Percentiles rank a stretch among this genome's conserved stretches.
Conservation (phyloP, 2,329 filamentous ascomycete species). For the Sporothrix mexicana region DNA sequence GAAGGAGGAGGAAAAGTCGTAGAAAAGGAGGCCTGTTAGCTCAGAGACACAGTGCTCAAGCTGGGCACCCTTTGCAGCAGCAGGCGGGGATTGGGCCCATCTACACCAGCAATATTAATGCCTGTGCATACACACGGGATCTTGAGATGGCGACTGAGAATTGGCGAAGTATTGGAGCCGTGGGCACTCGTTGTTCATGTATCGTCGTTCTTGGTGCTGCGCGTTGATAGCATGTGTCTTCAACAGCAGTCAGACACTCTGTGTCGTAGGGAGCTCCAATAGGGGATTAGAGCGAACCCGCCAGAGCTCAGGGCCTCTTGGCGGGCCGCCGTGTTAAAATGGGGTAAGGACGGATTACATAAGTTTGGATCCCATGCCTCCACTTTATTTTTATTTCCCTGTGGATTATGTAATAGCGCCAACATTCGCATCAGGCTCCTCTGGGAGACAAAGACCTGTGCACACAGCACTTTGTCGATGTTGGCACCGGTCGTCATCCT, state of each 20-base stretch:
- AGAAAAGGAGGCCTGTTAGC: constrained; percentile 6
- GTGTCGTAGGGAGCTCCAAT: constrained; percentile 26
- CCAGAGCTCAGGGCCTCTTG: constrained; percentile 23
- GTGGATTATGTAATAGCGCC: constrained; percentile 15
- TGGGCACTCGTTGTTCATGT: background rate
- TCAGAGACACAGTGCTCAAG: constrained; percentile 17
- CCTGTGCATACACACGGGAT: background rate
- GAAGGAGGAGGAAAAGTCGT: background rate
- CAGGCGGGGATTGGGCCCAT: constrained; percentile 5
- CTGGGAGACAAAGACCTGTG: background rate
- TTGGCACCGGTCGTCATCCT: constrained; percentile 21
- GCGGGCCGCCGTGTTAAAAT: background rate
- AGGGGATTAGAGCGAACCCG: constrained; percentile 21
- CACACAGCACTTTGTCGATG: background rate
- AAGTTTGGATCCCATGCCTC: background rate
- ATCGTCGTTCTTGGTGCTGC: background rate
- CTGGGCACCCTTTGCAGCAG: constrained; percentile 3
- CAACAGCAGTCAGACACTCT: constrained; percentile 8
- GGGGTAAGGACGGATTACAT: background rate
- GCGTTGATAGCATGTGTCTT: constrained; percentile 28
- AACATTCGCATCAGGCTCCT: no score
- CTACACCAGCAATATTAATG: background rate
- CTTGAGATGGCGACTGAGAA: no score
- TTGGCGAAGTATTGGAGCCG: background rate
- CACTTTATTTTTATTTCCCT: background rate